Base-by-base conservation (phyloP, 169 alveolate species). In the Plasmodium malariae region DNA sequence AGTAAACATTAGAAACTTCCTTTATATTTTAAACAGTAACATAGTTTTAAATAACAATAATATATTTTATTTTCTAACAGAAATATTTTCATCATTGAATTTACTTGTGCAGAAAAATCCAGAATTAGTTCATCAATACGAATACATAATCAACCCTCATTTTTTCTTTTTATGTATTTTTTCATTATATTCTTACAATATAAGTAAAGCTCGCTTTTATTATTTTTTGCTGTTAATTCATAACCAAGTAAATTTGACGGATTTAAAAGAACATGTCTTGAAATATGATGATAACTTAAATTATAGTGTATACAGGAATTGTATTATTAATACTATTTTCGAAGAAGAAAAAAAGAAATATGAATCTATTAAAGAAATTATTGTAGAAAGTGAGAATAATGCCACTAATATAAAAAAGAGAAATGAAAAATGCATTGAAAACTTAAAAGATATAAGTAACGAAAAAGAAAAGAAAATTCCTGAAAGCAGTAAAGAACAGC, bases 151-250 rank as follows among this genome's bases (percentile, higher is more conserved):
- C 63, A 80, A 63, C 19, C 76, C 90, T 37, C 48, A 49, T 45
- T 80, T 80, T 71, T 80, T 80, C 72, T 80, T 80, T 80, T 51
- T 80, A 51, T 65, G 68, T n/a, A 65, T 80, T 65, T 80, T 80
- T 80, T 65, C 90, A 6, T 55, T 80, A 32, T 80, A 80, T 68
- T 65, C 85, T 54, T 80, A 80, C 32, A 80, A 80, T 80, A 7
- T 80, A 49, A 80, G 90, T 32, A 63, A 80, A 68, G 32, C 90
- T 40, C 90, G 90, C 5, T 80, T 80, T 68, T 80, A 80, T 30
- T 80, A 80, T 59, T 67, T 80, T 48, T 49, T 80, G 90, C 57
- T 80, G 45, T 80, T 80, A 80, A 54, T 80, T 28, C 90, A 80
- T 80, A 67, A 67, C 43, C 69, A 67, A 17, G 17, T 67, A 65